Evolutionary conservation across 352 stramenopile species (phyloP).

Genomic region (Phytophthora podocarpi): DNA sequence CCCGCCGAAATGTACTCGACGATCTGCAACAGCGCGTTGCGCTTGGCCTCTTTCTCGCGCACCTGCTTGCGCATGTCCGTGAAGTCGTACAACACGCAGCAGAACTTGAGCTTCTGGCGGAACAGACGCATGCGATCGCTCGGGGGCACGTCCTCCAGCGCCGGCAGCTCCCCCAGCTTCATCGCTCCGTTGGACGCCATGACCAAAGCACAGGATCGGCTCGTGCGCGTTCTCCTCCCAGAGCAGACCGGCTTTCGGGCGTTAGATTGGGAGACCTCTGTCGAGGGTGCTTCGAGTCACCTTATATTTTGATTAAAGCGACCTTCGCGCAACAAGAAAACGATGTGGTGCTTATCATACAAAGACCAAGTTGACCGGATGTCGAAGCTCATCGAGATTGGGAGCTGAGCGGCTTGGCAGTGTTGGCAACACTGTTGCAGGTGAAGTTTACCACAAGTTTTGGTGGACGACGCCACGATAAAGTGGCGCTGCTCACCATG

Average conservation of each 20-base stretch:
- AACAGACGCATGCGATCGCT: conserved; percentile 69
- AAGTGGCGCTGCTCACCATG: conserved; percentile 2
- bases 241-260: conserved; percentile 17
- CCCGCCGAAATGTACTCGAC: conserved; percentile 96
- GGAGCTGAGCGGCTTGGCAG: no score
- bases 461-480: conserved; percentile 9
- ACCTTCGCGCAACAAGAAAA: conserved; percentile 14
- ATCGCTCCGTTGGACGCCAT: conserved; percentile 38
- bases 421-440: no score
- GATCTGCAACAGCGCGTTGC: conserved; percentile 96
- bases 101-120: conserved; percentile 71
- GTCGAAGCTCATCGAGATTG: no score
- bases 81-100: conserved; percentile 64
- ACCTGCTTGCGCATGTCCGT: conserved; percentile 61
- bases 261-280: conserved; percentile 7
- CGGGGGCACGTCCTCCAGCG: conserved; percentile 57
- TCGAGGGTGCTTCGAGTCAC: neutral
- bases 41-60: conserved; percentile 88
- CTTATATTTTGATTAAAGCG: neutral
- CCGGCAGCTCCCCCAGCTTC: conserved; percentile 60
- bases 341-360: neutral
- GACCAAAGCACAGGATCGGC: conserved; percentile 18
- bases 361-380: conserved; percentile 2
- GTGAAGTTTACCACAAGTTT: conserved; percentile 7
- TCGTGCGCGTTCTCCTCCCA: conserved; percentile 8